Evolutionary conservation across 2,329 filamentous ascomycete species (phyloP), one percentile per base, ranked within the genome.

Genomic region (Calonectria pseudoreteaudii): DNA sequence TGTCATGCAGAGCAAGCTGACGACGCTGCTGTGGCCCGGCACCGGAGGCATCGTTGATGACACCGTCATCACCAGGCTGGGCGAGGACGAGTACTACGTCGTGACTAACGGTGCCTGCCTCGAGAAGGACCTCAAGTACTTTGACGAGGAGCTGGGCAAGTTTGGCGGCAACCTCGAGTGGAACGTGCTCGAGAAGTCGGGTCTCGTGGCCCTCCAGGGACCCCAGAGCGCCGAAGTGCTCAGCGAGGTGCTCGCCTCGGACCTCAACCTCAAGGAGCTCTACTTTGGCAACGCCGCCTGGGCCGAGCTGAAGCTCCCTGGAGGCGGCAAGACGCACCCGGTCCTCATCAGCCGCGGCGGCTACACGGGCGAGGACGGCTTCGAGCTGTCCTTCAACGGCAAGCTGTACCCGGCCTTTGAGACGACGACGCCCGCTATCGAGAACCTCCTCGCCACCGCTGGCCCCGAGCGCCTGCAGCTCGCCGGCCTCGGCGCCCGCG

Each of bases 331-430:
- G 78, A 82, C 84, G 65, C 82, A 85, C 75, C 83, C 84, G 9
- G 82, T 87, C 26, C 82, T 98, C 66, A 92, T 98, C 82, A 96
- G 93, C 82, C 92, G 97, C 74, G 97, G 94, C 60, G 97, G 97
- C 6, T 99, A 99, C 88, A 99, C 97, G 0, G 97, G 97, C 74
- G 97, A 99, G 87, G 97, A 99, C 84, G 97, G 97, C 52, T 99
- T 99, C 86, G 97, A 99, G 87, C 95, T 99, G 81, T 97, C 94
- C 50, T 94, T 98, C 80, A 84, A 85, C 73, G 84, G 83, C 77
- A 81, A 83, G 77, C 91, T 81, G 41, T 83, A 84, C 73, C 81
- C 83, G 7, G 84, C 84, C 13, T 76, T 80, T 64, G 84, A 86
- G 79, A 84, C 82, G 26, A 85, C 84, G 13, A 76, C 93, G 1